Percentiles rank a stretch among this genome's conserved stretches.
Evolutionary conservation across 345 rosid species (phyloP).

Genomic region (Boechera divaricarpa): DNA sequence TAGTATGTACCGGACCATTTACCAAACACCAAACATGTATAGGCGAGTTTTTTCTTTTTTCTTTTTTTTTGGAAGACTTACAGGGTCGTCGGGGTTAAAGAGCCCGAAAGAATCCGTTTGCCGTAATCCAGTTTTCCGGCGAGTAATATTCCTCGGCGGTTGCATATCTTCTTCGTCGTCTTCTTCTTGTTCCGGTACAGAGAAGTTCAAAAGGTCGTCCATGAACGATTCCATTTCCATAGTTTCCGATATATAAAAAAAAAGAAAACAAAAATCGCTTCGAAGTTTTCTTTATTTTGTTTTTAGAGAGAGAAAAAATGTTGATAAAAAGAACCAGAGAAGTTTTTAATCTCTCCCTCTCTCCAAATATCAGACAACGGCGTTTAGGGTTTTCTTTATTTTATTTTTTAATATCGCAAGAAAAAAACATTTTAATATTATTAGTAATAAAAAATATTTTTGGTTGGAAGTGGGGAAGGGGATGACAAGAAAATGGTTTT

Average conservation of each 20-base stretch:
- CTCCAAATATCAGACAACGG: slow-evolving; percentile 42
- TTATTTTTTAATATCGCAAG: background rate
- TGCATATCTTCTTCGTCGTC: background rate
- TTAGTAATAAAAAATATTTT: background rate
- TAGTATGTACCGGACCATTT: slow-evolving; percentile 23
- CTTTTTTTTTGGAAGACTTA: slow-evolving; percentile 17
- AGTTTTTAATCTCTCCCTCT: slow-evolving; percentile 38
- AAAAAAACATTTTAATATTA: background rate
- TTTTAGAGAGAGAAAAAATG: slow-evolving; percentile 41
- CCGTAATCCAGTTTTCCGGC: slow-evolving; percentile 42
- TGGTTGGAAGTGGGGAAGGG: slow-evolving; percentile 51
- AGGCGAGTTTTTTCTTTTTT: background rate
- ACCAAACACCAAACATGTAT: background rate
- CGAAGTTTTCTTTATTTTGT: slow-evolving; percentile 1
- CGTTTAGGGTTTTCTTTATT: slow-evolving; percentile 36
- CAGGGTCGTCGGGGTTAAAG: slow-evolving; percentile 38
- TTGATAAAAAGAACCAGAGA: slow-evolving; percentile 25
- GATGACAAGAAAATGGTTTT: slow-evolving; percentile 37
- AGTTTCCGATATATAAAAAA: background rate
- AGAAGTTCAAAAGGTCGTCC: slow-evolving; percentile 50
- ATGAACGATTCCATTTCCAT: slow-evolving; percentile 47
- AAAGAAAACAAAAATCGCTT: slow-evolving; percentile 14
- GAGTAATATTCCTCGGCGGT: slow-evolving; percentile 33
- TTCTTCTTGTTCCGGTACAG: slow-evolving; percentile 41
- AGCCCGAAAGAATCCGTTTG: slow-evolving; percentile 40